These are phyloP conservation scores for Mesembryanthemum crystallinum DNA, from an alignment of 148 eudicot species.

Conservation along the genomic window DNA sequence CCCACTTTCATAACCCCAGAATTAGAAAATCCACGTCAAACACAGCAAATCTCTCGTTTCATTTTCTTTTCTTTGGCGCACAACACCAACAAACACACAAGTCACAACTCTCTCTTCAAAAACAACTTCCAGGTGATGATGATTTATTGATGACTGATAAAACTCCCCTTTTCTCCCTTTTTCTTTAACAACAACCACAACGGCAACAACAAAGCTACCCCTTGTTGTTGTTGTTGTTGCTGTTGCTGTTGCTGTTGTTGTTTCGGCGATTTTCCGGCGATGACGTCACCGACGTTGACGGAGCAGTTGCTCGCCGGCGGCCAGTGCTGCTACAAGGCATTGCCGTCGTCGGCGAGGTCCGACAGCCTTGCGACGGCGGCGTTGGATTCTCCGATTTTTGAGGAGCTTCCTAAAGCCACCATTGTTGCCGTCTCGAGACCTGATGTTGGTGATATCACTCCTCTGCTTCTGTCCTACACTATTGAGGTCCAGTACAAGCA, in stretches of 20 bases:
- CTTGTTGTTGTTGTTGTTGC: too few relatives aligned
- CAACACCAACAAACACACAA: not conserved
- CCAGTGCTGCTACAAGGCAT: slow-evolving; percentile 23
- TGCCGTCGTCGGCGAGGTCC: slow-evolving; percentile 32
- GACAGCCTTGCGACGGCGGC: slow-evolving; percentile 31
- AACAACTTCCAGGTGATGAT: not conserved
- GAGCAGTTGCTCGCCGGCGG: slow-evolving; percentile 34
- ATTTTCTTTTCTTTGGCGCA: slow-evolving; percentile 1
- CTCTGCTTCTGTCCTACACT: slow-evolving; percentile 76
- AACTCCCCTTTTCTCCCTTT: not conserved
- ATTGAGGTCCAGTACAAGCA: slow-evolving; percentile 88
- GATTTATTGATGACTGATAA: not conserved
- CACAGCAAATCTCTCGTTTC: not conserved
- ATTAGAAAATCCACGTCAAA: not conserved
- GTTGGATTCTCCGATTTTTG: slow-evolving; percentile 41
- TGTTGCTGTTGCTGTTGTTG: too few relatives aligned
- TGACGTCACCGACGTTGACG: slow-evolving; percentile 22
- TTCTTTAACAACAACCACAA: not conserved
- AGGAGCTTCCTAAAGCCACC: slow-evolving; percentile 75
- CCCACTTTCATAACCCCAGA: not conserved
- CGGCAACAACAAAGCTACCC: too few relatives aligned
- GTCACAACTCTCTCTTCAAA: not conserved
- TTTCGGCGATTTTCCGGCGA: not conserved
- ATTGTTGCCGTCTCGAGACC: slow-evolving; percentile 74
- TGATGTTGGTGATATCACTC: slow-evolving; percentile 71